A percentile compares a stretch with the other conserved stretches of the same genome.
phyloP scores from a whole-genome alignment of 2,329 filamentous ascomycete genomes.

The Trichoderma sp. region DNA sequence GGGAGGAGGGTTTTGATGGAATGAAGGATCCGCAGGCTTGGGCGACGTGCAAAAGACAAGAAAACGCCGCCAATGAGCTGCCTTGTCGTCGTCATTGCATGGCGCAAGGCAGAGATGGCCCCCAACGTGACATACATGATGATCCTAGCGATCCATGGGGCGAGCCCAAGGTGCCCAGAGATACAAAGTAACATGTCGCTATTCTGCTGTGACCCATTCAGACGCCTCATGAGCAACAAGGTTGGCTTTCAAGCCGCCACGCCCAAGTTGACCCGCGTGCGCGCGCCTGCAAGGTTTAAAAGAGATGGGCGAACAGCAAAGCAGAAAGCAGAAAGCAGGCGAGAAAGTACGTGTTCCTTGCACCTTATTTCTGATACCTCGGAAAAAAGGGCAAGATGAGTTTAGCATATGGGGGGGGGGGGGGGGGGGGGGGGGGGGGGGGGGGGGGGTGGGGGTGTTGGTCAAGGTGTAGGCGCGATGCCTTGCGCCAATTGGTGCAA shows the following conservation, averaged over 20 bases:
- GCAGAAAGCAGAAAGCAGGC: not conserved
- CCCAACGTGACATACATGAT: not conserved
- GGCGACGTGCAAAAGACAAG: conserved; percentile 3
- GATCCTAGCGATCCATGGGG: not conserved
- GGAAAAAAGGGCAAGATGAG: not conserved
- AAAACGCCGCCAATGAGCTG: conserved; percentile 20
- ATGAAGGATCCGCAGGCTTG: not conserved
- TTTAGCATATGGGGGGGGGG: not conserved
- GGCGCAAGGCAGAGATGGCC: not conserved
- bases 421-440: not conserved
- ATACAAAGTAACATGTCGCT: too few species aligned
- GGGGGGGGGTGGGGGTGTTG: not conserved
- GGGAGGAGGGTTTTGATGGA: not conserved
- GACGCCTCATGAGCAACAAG: not conserved
- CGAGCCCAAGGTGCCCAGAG: too few species aligned
- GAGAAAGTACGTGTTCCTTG: too few species aligned
- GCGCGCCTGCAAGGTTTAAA: conserved; percentile 17
- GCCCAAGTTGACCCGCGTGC: conserved; percentile 6
- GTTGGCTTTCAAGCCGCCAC: conserved; percentile 10
- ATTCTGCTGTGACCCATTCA: too few species aligned
- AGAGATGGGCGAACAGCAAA: not conserved
- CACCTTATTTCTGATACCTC: not conserved
- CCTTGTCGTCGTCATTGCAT: too few species aligned
- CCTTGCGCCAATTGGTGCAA: too few species aligned
- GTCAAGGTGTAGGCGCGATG: not conserved